Conservation (phyloP, 176 grass and related monocot genomes). For the Pharus latifolius region DNA sequence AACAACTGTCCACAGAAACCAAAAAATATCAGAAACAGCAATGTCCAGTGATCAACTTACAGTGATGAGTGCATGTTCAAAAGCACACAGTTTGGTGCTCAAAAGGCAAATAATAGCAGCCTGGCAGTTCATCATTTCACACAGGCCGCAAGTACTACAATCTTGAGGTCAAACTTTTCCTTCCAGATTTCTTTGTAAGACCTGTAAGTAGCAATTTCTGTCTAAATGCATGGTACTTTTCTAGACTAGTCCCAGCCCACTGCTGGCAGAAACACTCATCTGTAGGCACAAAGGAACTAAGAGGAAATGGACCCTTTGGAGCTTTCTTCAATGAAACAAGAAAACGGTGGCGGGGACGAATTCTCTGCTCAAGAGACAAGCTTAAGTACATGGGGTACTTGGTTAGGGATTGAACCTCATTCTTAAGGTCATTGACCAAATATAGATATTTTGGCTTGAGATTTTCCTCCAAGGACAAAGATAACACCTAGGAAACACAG, state of each 20-base stretch:
- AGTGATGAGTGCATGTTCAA: not conserved
- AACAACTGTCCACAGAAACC: not conserved
- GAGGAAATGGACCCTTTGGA: constrained; percentile 93
- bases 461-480: constrained; percentile 78
- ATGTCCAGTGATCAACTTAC: constrained; percentile 12
- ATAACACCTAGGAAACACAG: constrained; percentile 55
- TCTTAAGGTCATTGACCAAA: constrained; percentile 69
- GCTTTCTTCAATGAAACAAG: constrained; percentile 87
- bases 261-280: constrained; percentile 87
- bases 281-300: constrained; percentile 74
- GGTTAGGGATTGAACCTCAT: constrained; percentile 65
- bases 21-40: not conserved
- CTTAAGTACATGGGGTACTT: constrained; percentile 98
- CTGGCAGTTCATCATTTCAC: too few species aligned
- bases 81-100: too few species aligned
- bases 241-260: constrained; percentile 88
- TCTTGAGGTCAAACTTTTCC: constrained; percentile 36
- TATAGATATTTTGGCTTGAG: constrained; percentile 84
- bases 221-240: constrained; percentile 79
- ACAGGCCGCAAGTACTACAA: constrained; percentile 8
- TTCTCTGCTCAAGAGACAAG: constrained; percentile 88
- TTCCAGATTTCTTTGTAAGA: constrained; percentile 48
- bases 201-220: constrained; percentile 51
- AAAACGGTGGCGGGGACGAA: constrained; percentile 78
- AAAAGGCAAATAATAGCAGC: too few species aligned